Percentiles rank a stretch among this genome's conserved stretches.
Conservation (phyloP, 768 basidiomycete species). For the Hydnomerulius pinastri region DNA sequence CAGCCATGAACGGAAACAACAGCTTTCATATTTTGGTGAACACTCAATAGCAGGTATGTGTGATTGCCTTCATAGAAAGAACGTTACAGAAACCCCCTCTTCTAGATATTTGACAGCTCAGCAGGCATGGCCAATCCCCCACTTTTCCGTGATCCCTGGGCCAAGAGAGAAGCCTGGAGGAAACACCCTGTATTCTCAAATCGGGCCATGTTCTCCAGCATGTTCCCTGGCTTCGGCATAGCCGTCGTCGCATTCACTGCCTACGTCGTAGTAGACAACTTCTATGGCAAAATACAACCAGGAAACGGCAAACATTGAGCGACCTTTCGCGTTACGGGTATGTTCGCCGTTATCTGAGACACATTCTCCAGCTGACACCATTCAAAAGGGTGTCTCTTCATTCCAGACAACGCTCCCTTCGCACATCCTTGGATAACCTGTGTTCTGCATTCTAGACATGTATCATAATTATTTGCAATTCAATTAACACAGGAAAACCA, state of each 20-base stretch:
- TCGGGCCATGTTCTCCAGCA: slow-evolving; percentile 82
- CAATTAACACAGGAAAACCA: neutral
- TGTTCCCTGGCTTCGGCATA: slow-evolving; percentile 95
- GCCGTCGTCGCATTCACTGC: slow-evolving; percentile 89
- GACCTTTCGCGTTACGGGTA: neutral
- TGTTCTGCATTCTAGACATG: slow-evolving; percentile 7
- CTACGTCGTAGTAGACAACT: slow-evolving; percentile 86
- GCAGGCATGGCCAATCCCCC: slow-evolving; percentile 68
- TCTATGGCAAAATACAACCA: slow-evolving; percentile 45
- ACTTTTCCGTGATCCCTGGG: slow-evolving; percentile 94
- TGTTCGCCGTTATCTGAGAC: neutral
- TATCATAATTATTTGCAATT: slow-evolving; percentile 1
- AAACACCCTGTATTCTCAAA: slow-evolving; percentile 87
- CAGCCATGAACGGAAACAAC: slow-evolving; percentile 4
- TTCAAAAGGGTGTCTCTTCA: neutral
- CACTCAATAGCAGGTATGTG: slow-evolving; percentile 21
- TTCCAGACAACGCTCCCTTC: neutral
- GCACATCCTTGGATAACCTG: neutral
- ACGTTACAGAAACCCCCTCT: slow-evolving; percentile 12
- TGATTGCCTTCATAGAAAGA: neutral
- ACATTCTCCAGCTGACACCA: neutral
- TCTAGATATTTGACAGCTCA: slow-evolving; percentile 13
- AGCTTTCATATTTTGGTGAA: slow-evolving; percentile 9
- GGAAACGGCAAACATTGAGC: slow-evolving; percentile 19
- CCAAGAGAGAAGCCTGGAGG: slow-evolving; percentile 90